These are phyloP conservation scores for Pilatotrama ljubarskyi DNA, from an alignment of 768 basidiomycete genomes.

Conservation along the genomic window DNA sequence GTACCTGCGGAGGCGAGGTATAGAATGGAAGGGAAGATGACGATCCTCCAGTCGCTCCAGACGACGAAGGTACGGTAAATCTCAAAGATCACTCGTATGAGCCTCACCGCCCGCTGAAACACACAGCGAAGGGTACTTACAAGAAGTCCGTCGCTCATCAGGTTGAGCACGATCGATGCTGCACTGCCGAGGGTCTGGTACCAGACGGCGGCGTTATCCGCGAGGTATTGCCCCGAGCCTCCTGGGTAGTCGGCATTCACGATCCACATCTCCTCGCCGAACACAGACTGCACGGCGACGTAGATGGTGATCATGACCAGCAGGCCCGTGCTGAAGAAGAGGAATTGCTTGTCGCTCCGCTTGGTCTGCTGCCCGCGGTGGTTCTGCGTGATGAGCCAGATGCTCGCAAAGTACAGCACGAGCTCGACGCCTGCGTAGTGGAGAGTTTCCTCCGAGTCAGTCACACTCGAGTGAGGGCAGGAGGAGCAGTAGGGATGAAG, in stretches of 20 bases:
- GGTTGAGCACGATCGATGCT: slow-evolving; percentile 18
- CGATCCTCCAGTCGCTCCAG: slow-evolving; percentile 6
- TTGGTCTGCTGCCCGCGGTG: not conserved
- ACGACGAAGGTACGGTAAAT: slow-evolving; percentile 16
- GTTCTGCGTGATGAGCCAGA: slow-evolving; percentile 17
- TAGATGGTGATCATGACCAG: slow-evolving; percentile 36
- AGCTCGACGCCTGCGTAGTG: slow-evolving; percentile 26
- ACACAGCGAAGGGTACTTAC: slow-evolving; percentile 26
- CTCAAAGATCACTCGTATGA: not conserved
- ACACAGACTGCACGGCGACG: slow-evolving; percentile 28
- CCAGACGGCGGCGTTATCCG: slow-evolving; percentile 18
- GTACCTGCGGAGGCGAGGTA: slow-evolving; percentile 10
- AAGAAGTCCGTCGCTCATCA: slow-evolving; percentile 40
- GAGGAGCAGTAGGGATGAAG: too few species aligned
- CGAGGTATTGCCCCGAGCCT: slow-evolving; percentile 36
- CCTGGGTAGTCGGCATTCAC: slow-evolving; percentile 32
- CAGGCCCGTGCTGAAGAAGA: slow-evolving; percentile 27
- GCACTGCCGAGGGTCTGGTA: slow-evolving; percentile 9
- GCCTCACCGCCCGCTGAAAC: not conserved
- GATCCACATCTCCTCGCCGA: slow-evolving; percentile 41
- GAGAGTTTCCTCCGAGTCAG: too few species aligned
- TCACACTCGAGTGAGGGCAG: too few species aligned
- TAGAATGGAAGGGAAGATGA: slow-evolving; percentile 5
- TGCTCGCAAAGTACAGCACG: slow-evolving; percentile 24
- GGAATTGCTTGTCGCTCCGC: slow-evolving; percentile 19